Evolutionary conservation across 2,329 filamentous ascomycete genomes (phyloP), one percentile per base, ranked within the genome.

Genomic region (Elsinoe fawcettii): DNA sequence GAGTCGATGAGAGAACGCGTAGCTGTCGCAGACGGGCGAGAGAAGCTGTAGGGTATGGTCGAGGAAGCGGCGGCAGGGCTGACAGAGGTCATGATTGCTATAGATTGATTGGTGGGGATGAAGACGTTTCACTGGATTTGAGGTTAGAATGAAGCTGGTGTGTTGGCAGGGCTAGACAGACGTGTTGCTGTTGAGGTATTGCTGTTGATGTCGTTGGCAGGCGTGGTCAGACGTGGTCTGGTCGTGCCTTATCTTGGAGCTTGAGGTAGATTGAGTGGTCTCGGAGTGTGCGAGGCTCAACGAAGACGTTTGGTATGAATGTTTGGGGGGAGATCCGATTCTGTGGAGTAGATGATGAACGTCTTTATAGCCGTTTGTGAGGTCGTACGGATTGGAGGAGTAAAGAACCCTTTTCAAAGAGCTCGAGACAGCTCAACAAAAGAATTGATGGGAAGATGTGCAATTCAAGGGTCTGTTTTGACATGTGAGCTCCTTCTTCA

Each of bases 1-100:
- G 58, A 56, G 43, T 58, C 49, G 57, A 63, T 39, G 36, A 63
- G 56, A 32, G 61, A 55, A 36, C 63, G 59, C 39, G 63, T 65
- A 22, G 62, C 58, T 12, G 59, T 56, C n/a, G 62, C 53, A 49
- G 25, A 47, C 53, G 61, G 39, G 47, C 61, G 60, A 36, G 62
- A 57, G 59, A 58, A 64, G 60, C 36, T 57, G 61, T 63, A 65
- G 30, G 57, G 51, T 20, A 46, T 58, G 37, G 57, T 51, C 34
- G 57, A 20, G 44, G 27, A 30, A 30, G 57, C 18, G 30, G 60
- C 44, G 18, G 59, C 55, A 51, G 49, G 39, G 41, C 34, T 41
- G 12, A 53, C 12, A 39, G 59, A 56, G 46, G 41, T 55, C 20
- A 20, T 51, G 51, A 30, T 46, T 37, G 55, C 30, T 55, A 5